A percentile compares a stretch with the other conserved stretches of the same genome.
phyloP scores from a whole-genome alignment of 1,139 yeast genomes.

The Debaryomyces nepalensis region DNA sequence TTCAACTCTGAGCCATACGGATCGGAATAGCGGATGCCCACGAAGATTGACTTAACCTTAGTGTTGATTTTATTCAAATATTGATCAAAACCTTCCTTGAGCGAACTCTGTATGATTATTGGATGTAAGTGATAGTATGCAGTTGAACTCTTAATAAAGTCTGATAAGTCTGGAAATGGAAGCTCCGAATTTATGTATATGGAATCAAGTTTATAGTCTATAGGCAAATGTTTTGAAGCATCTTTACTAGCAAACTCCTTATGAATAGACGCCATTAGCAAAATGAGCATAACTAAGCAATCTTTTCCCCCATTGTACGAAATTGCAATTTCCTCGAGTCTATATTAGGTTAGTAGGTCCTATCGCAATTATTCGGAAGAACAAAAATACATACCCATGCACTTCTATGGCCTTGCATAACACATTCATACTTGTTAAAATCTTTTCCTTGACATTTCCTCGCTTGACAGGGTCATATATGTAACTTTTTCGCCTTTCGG shows the following conservation, averaged over 20 bases:
- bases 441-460: slow-evolving; percentile 34
- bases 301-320: slow-evolving; percentile 93
- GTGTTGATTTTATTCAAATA: slow-evolving; percentile 54
- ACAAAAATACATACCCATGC: slow-evolving; percentile 34
- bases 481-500: slow-evolving; percentile 26
- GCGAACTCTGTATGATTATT: slow-evolving; percentile 47
- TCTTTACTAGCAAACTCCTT: slow-evolving; percentile 25
- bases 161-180: slow-evolving; percentile 63
- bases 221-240: slow-evolving; percentile 24
- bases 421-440: slow-evolving; percentile 34
- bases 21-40: slow-evolving; percentile 81
- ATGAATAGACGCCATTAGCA: slow-evolving; percentile 64
- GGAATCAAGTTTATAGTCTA: slow-evolving; percentile 50
- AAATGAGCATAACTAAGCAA: slow-evolving; percentile 78
- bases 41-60: slow-evolving; percentile 64
- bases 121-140: slow-evolving; percentile 50
- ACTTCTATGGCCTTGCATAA: slow-evolving; percentile 36
- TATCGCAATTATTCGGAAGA: not conserved
- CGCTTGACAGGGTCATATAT: slow-evolving; percentile 29
- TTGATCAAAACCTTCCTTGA: slow-evolving; percentile 67
- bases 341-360: slow-evolving; percentile 25
- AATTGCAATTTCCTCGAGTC: slow-evolving; percentile 63
- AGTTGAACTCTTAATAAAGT: slow-evolving; percentile 50
- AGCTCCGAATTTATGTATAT: slow-evolving; percentile 73
- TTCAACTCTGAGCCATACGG: slow-evolving; percentile 67